Conservation (phyloP, 331 rosid species). For the Stylosanthes scabra region DNA sequence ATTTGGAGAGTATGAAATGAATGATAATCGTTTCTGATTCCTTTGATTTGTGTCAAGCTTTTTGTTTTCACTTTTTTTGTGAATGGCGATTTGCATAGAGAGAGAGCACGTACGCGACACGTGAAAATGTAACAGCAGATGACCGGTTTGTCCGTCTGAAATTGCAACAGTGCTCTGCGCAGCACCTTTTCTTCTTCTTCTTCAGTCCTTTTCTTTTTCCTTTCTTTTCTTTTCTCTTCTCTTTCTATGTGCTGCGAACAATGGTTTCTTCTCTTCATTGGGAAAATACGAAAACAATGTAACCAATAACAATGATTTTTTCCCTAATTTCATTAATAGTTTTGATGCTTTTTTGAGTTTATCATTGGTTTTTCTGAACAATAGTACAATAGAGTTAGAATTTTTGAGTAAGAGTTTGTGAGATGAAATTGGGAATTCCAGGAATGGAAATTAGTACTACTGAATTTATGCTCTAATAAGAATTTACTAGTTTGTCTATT, state of each 20-base stretch:
- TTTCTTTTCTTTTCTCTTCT: neutral
- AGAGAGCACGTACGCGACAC: slow-evolving; percentile 38
- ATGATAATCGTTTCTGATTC: neutral
- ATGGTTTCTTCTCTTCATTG: too few relatives aligned
- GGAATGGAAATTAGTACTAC: too few relatives aligned
- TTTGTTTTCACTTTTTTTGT: neutral
- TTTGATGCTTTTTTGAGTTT: too few relatives aligned
- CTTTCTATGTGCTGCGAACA: neutral
- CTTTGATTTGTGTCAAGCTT: neutral
- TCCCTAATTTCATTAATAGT: too few relatives aligned
- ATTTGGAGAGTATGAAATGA: neutral
- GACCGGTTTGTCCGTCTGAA: neutral
- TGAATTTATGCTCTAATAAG: too few relatives aligned
- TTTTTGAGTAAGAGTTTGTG: too few relatives aligned
- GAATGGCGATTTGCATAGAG: neutral
- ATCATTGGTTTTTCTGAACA: too few relatives aligned
- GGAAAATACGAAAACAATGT: too few relatives aligned
- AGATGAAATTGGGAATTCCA: too few relatives aligned
- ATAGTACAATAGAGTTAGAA: too few relatives aligned
- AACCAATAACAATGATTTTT: too few relatives aligned
- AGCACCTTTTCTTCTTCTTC: neutral
- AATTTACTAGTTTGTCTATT: too few relatives aligned
- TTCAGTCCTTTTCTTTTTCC: neutral
- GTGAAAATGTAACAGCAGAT: slow-evolving; percentile 6
- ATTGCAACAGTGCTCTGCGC: neutral